phyloP scores from a whole-genome alignment of 225 moss, liverwort and hornwort genomes.

The Pseudisothecium myosuroides region DNA sequence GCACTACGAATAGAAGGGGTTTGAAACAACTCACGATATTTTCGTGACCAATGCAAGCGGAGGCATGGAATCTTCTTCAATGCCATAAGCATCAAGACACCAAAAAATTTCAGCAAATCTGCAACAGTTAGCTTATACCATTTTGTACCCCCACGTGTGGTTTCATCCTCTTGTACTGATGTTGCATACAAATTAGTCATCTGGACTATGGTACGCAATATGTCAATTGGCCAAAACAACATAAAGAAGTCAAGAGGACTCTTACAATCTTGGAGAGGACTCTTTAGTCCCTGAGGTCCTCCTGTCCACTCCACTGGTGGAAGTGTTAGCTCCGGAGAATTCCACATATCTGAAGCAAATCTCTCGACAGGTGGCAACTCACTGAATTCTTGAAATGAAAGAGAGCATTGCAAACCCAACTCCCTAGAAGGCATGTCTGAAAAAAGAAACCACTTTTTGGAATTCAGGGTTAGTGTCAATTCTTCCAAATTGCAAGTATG shows the following conservation, averaged over 20 bases:
- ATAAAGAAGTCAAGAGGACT: neutral
- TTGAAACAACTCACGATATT: neutral
- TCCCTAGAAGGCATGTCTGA: neutral
- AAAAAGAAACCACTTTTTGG: neutral
- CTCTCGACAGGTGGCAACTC: accelerated
- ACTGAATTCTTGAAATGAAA: neutral
- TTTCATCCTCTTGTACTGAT: neutral
- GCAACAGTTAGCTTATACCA: neutral
- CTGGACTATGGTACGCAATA: accelerated
- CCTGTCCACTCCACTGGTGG: accelerated
- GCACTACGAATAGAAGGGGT: neutral
- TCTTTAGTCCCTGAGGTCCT: neutral
- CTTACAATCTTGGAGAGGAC: neutral
- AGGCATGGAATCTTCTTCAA: neutral
- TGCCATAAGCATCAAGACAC: neutral
- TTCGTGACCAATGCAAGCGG: neutral
- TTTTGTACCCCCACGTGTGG: neutral
- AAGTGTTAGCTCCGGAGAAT: accelerated
- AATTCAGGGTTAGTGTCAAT: neutral
- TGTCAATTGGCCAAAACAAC: neutral
- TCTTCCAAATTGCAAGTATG: neutral
- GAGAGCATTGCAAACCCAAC: neutral
- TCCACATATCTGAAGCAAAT: neutral
- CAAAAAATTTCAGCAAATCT: neutral
- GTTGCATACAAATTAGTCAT: neutral